Evolutionary conservation across 208 protist genomes (phyloP), one percentile per base, ranked within the genome.

Genomic region (Polymyxa betae): DNA sequence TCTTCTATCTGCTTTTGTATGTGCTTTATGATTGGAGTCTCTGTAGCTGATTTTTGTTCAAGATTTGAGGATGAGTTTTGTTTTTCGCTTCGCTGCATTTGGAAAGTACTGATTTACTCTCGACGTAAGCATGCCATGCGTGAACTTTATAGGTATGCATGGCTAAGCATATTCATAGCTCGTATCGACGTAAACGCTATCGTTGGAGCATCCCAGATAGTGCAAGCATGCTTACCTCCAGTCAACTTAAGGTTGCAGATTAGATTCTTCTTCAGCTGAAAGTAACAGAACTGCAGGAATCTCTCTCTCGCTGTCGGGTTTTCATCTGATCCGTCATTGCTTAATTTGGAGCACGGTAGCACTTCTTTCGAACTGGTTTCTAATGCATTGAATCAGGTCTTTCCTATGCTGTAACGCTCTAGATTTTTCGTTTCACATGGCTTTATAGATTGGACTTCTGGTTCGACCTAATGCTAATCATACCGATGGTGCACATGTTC

Each of bases 131-230:
- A 29, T 60, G 12, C 49, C 49, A 5, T 60, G n/a, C 24, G 24
- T 60, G 12, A 60, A 60, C 49, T 5, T 60, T 60, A 60, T 60
- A 29, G 24, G 12, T 60, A 5, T 60, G 24, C 5, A 60, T 29
- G 5, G 24, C 24, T 24, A 60, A 29, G 49, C 24, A 29, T 60
- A 5, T 60, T 60, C 49, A 24, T 60, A 43, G 72, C 72, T 12
- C 72, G 72, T 20, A 20, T 82, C n/a, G 72, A 82, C 40, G 72
- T 82, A 20, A 82, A 82, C 72, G 72, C 72, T n/a, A 82, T n/a
- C 72, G 72, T 82, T 35, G 72, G 72, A 12, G n/a, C 72, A 20
- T 40, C 72, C 5, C 72, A 82, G n/a, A 43, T 82, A 20, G 72
- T n/a, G 16, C n/a, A 82, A 20, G 16, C 72, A 5, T 82, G 72